Conservation (phyloP, 305 asterid genomes). For the Fraxinus velutina region DNA sequence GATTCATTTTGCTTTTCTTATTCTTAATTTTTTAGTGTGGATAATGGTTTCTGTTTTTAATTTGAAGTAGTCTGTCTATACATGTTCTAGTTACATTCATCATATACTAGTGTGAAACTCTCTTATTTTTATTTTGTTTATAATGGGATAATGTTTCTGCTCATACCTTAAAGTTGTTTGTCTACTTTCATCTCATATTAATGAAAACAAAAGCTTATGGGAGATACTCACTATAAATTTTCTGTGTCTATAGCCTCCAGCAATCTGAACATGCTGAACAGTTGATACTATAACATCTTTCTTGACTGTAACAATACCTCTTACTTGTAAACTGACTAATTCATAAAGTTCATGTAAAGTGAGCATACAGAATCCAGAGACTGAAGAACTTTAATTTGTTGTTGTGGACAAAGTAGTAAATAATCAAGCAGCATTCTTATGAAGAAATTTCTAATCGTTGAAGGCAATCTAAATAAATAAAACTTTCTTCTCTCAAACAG, state of each 20-base stretch:
- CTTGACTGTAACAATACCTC: background rate
- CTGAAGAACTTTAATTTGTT: background rate
- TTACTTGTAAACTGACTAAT: background rate
- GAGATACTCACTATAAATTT: background rate
- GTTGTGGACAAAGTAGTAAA: background rate
- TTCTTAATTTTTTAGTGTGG: constrained; percentile 5
- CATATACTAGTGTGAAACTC: background rate
- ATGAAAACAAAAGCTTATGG: background rate
- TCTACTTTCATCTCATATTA: background rate
- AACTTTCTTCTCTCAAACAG: background rate
- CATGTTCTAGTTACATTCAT: background rate
- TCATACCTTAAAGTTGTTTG: background rate
- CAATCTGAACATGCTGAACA: background rate
- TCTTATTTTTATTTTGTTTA: background rate
- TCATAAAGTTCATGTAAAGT: background rate
- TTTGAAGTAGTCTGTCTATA: constrained; percentile 2
- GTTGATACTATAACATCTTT: background rate
- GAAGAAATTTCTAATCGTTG: background rate
- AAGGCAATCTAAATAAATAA: background rate
- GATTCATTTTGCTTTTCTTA: constrained; percentile 7
- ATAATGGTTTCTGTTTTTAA: background rate
- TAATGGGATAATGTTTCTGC: background rate
- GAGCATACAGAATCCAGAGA: background rate
- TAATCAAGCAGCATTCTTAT: background rate
- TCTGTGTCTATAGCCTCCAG: background rate